Evolutionary conservation across 208 protist genomes (phyloP).

Genomic region (Naegleria fowleri): DNA sequence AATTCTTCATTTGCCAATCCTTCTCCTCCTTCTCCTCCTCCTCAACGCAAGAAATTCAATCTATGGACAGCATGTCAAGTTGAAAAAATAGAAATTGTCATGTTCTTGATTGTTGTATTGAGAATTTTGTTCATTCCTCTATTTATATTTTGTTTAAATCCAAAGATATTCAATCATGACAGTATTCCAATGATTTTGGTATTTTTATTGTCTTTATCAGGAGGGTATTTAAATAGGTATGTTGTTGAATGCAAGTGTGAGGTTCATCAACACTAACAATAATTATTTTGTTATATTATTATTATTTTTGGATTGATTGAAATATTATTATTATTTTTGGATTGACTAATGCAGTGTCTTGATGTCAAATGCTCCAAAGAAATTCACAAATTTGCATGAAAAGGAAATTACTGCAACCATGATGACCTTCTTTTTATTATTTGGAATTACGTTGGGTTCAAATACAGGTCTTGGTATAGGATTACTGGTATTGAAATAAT

Average conservation of each 20-base stretch:
- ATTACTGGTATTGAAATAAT: neutral
- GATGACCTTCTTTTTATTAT: conserved; percentile 41
- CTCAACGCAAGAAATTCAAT: too few species aligned
- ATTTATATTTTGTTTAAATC: conserved; percentile 7
- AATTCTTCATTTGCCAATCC: too few species aligned
- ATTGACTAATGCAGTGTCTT: too few species aligned
- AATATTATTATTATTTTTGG: too few species aligned
- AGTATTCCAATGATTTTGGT: neutral
- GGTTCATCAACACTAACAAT: too few species aligned
- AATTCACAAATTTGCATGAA: conserved; percentile 15
- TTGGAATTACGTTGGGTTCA: conserved; percentile 29
- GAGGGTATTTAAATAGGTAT: conserved; percentile 58
- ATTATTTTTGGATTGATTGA: too few species aligned
- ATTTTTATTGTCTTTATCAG: conserved; percentile 48
- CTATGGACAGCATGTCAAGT: neutral
- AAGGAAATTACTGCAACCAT: conserved; percentile 36
- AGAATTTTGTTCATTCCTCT: neutral
- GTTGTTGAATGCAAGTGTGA: neutral
- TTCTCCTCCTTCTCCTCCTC: too few species aligned
- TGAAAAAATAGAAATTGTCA: neutral
- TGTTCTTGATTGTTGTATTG: neutral
- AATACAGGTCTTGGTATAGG: conserved; percentile 11
- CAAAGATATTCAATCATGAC: neutral
- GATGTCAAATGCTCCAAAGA: neutral
- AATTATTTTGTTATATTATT: too few species aligned